These are phyloP conservation scores for Pisolithus microcarpus DNA, from an alignment of 768 basidiomycete species.

Conservation along the genomic window DNA sequence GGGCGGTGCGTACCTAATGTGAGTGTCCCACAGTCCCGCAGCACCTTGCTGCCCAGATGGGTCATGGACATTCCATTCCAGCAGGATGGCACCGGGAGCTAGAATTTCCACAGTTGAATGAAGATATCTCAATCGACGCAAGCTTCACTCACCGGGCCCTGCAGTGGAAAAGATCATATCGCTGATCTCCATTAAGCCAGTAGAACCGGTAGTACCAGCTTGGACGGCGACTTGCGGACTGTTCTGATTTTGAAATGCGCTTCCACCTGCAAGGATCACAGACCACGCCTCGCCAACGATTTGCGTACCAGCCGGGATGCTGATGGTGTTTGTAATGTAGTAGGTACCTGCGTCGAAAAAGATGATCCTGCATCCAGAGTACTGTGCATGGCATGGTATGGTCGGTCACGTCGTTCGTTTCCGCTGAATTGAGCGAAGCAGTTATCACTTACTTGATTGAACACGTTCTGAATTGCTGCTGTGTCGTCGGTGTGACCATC, in stretches of 20 bases:
- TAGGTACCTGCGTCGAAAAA: conserved; percentile 45
- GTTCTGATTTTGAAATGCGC: conserved; percentile 29
- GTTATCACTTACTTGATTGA: conserved; percentile 39
- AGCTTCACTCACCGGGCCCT: conserved; percentile 26
- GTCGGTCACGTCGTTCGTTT: background rate
- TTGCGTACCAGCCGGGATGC: conserved; percentile 37
- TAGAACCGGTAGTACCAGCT: conserved; percentile 32
- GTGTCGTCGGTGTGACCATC: conserved; percentile 74
- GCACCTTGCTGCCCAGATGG: conserved; percentile 42
- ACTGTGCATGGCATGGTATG: conserved; percentile 17
- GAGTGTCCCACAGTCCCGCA: conserved; percentile 42
- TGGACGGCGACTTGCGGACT: conserved; percentile 33
- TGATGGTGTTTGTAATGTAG: conserved; percentile 35
- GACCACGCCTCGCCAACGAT: conserved; percentile 44
- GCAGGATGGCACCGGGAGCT: conserved; percentile 35
- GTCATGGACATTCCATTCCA: conserved; percentile 54
- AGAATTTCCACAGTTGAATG: background rate
- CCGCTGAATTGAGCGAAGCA: background rate
- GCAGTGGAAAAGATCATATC: conserved; percentile 38
- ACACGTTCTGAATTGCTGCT: conserved; percentile 48
- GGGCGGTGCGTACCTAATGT: conserved; percentile 23
- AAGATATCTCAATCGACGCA: background rate
- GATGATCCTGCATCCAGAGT: conserved; percentile 40
- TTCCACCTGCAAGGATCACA: conserved; percentile 34
- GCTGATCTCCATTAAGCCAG: conserved; percentile 36